These are phyloP conservation scores for Podospora appendiculata DNA, from an alignment of 495 filamentous ascomycete genomes.

Conservation along the genomic window DNA sequence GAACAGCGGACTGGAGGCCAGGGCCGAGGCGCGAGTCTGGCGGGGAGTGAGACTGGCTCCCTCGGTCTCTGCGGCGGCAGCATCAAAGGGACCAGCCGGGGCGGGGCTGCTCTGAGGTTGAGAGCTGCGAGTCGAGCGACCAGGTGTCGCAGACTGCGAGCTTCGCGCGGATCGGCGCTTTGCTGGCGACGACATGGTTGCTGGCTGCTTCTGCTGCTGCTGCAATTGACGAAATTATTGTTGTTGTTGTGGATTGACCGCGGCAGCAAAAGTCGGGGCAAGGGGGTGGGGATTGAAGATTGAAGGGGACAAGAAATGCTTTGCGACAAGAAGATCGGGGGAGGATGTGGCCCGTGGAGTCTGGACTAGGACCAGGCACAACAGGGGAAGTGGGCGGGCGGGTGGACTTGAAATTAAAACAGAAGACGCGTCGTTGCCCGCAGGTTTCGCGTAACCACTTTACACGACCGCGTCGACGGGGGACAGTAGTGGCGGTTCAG, in stretches of 20 bases:
- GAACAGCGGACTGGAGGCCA: slow-evolving; percentile 75
- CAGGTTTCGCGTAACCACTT: too few species aligned
- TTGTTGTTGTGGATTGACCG: not conserved
- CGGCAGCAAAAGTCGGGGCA: not conserved
- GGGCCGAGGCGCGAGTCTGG: slow-evolving; percentile 31
- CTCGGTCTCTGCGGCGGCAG: slow-evolving; percentile 14
- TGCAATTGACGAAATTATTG: not conserved
- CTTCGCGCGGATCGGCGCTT: slow-evolving; percentile 41
- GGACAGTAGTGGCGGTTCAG: too few species aligned
- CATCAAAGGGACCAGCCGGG: slow-evolving; percentile 31
- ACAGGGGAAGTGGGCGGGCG: too few species aligned
- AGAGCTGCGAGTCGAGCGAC: slow-evolving; percentile 42
- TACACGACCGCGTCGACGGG: too few species aligned
- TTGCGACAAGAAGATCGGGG: slow-evolving; percentile 5
- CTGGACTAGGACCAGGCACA: too few species aligned
- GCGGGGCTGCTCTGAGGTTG: slow-evolving; percentile 42
- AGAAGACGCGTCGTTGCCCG: too few species aligned
- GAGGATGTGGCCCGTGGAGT: not conserved
- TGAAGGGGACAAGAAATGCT: not conserved
- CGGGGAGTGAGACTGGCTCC: slow-evolving; percentile 42
- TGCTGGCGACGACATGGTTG: slow-evolving; percentile 54
- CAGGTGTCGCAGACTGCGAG: slow-evolving; percentile 50
- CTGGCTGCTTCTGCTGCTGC: not conserved
- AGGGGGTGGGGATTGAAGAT: not conserved
- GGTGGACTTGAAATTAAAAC: too few species aligned